Base-by-base conservation (phyloP, 805 yeast genomes). In the Suhomyces prunicola region DNA sequence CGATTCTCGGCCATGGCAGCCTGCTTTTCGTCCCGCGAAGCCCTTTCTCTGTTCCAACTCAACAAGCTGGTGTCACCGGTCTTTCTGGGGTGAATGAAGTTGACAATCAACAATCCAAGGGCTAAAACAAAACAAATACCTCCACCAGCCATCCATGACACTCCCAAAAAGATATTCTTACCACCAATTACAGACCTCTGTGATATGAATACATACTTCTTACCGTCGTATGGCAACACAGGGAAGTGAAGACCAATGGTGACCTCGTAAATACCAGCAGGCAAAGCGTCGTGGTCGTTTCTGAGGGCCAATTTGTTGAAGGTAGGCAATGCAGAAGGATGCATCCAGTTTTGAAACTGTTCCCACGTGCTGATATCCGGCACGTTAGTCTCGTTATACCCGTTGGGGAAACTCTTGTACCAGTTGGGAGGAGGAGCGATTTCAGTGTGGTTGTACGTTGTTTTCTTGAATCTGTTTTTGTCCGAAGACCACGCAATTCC, bases 111-210 rank as follows among this genome's bases (percentile, higher is more conserved):
- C 56, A 87, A 77, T 6, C 73, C 66, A 1, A 85, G 42, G 0
- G 85, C 84, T 59, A 87, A 70, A 1, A 83, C 62, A 31, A 85
- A 72, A 65, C 92, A 86, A 12, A 88, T 71, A 29, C 85, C 86
- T 22, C 94, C 96, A 49, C 85, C 87, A 31, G 81, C 88, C 57
- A 88, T 79, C 87, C 92, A 88, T 40, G 83, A 74, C 49, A 83
- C 77, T 31, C 94, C 96, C 58, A 88, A 70, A 63, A 88, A 88
- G 40, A 78, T 66, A 67, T 88, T 88, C 68, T 85, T 86, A 23
- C 94, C 93, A 13, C 96, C 96, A 57, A 86, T 79, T 5, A 81
- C 85, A 2, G 90, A 84, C 55, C 89, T 79, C 42, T 90, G 90
- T 4, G 89, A 80, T 26, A 88, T 58, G 61, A 82, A 88, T 24